Evolutionary conservation across 2,329 filamentous ascomycete species (phyloP).

Genomic region (Epichloe sibirici): DNA sequence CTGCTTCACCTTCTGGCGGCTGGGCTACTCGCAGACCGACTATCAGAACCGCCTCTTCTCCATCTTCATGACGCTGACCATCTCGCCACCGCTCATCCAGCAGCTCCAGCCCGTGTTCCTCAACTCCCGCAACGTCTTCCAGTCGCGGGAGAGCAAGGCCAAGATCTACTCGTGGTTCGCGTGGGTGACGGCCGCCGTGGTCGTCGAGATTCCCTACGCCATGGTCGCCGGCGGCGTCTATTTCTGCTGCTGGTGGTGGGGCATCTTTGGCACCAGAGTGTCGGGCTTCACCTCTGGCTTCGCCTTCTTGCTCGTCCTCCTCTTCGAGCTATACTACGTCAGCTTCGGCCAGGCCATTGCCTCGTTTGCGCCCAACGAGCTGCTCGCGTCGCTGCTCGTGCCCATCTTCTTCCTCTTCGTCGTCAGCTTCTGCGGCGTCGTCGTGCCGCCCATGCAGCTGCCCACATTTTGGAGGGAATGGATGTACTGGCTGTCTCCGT

Average conservation of each 20-base stretch:
- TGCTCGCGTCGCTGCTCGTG: constrained; percentile 53
- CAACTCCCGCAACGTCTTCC: constrained; percentile 52
- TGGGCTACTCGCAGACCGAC: constrained; percentile 44
- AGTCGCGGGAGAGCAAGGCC: constrained; percentile 59
- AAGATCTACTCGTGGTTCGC: constrained; percentile 72
- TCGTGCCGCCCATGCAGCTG: constrained; percentile 47
- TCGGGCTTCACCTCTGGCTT: constrained; percentile 47
- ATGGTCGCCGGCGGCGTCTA: constrained; percentile 46
- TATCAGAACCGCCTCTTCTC: constrained; percentile 64
- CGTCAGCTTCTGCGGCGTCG: constrained; percentile 57
- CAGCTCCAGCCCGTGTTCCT: constrained; percentile 66
- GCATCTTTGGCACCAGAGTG: constrained; percentile 34
- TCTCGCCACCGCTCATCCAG: constrained; percentile 62
- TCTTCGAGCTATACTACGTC: constrained; percentile 55
- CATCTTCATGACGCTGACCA: constrained; percentile 65
- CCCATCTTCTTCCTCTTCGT: constrained; percentile 61
- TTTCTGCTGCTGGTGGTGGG: constrained; percentile 44
- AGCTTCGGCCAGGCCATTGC: constrained; percentile 58
- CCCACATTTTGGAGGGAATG: constrained; percentile 51
- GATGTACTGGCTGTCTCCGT: constrained; percentile 58
- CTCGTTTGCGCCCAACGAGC: constrained; percentile 51
- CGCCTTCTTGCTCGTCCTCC: constrained; percentile 49
- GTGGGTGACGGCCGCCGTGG: constrained; percentile 51
- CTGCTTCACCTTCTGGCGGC: constrained; percentile 56
- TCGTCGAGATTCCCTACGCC: constrained; percentile 60